These are phyloP conservation scores for Plasmodium sp. DNA, from an alignment of 169 alveolate genomes.

Conservation along the genomic window DNA sequence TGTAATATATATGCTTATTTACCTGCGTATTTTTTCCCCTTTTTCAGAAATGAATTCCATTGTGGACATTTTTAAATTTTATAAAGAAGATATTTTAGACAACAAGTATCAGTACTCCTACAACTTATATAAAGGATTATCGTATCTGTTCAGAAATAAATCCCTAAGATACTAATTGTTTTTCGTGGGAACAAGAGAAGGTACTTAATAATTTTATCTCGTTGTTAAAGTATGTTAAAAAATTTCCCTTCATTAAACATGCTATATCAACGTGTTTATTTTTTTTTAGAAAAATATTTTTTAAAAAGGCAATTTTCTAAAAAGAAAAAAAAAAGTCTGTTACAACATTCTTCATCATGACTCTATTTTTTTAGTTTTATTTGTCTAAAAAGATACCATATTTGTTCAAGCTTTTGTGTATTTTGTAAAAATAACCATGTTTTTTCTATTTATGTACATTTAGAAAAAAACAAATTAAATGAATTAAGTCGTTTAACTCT, in stretches of 20 bases:
- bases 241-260: background rate
- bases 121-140: constrained; percentile 65
- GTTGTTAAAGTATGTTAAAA: background rate
- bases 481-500: constrained; percentile 5
- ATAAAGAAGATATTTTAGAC: constrained; percentile 70
- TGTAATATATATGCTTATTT: background rate
- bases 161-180: constrained; percentile 35
- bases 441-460: constrained; percentile 1
- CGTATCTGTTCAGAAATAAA: constrained; percentile 54
- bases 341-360: constrained; percentile 1
- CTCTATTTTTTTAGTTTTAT: constrained; percentile 51
- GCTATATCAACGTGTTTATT: background rate
- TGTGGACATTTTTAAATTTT: constrained; percentile 71
- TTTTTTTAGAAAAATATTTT: constrained; percentile 20
- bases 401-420: constrained; percentile 40
- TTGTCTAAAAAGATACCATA: constrained; percentile 38
- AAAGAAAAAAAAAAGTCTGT: background rate
- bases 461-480: constrained; percentile 15
- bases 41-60: constrained; percentile 71
- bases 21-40: background rate
- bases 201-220: background rate
- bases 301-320: background rate
- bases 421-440: constrained; percentile 12
- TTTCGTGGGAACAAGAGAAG: background rate
- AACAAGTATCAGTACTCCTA: constrained; percentile 70